Evolutionary conservation across 768 basidiomycete genomes (phyloP), one percentile per base, ranked within the genome.

Genomic region (Tricholoma furcatifolium): DNA sequence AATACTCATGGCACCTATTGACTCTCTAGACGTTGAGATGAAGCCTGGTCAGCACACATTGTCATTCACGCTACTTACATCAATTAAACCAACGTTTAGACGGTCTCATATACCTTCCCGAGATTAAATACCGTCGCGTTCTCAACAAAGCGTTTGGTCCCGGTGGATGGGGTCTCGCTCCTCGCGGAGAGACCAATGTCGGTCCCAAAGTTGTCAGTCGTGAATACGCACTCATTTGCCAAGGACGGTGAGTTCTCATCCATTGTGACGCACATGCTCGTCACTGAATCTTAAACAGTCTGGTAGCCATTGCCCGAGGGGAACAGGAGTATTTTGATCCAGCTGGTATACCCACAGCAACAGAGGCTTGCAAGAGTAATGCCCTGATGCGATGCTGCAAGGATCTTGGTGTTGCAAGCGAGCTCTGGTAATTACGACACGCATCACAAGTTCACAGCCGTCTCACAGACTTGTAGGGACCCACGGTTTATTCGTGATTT

Each of bases 361-460:
- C 89, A 0, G 96, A 98, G 67, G 93, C 87, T 0, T 92, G 89
- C 74, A 98, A 98, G 70, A 93, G 91, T 65, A 98, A 98, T 58
- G 96, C 96, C 0, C 75, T 98, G 27, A 97, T 98, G 95, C 78
- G 96, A 30, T 98, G 96, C 68, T 94, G 92, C 74, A 98, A 98
- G 65, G 96, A 98, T 65, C 73, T 98, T 36, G 96, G 96, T 10
- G 79, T 98, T 60, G 96, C 96, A 0, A 94, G 93, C 67, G 96
- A 98, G 70, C 83, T 98, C 20, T 98, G 96, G 94, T 93, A 59
- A 55, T 27, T 27, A 27, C 27, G 79, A 62, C 20, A n/a, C 6
- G 18, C 14, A 45, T 12, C 15, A 20, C 41, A 14, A n/a, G 12
- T 15, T 27, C 32, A 43, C 45, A 31, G 14, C 15, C 10, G 48